Conservation (phyloP, 139 green algal species). For the Picochlorum costavermella region DNA sequence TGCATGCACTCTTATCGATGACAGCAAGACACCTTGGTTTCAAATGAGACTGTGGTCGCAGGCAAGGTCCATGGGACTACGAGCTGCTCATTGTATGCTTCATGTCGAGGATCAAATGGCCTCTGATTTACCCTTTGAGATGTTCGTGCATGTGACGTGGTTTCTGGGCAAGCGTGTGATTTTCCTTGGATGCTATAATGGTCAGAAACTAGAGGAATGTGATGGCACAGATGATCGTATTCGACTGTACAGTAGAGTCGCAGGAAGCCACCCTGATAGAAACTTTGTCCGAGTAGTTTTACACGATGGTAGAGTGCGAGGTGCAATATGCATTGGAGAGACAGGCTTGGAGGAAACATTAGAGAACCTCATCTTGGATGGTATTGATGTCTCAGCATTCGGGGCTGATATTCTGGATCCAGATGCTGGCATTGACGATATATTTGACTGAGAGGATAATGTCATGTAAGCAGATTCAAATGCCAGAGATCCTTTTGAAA, state of each 20-base stretch:
- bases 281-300: constrained; percentile 78
- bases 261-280: constrained; percentile 8
- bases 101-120: constrained; percentile 30
- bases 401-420: constrained; percentile 66
- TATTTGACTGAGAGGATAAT: constrained; percentile 57
- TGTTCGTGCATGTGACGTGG: constrained; percentile 78
- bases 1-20: constrained; percentile 27
- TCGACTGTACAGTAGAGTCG: constrained; percentile 43
- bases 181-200: constrained; percentile 82
- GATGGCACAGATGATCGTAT: constrained; percentile 43
- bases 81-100: constrained; percentile 61
- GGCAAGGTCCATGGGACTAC: constrained; percentile 54
- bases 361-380: constrained; percentile 82
- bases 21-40: constrained; percentile 48
- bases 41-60: constrained; percentile 76
- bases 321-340: constrained; percentile 71
- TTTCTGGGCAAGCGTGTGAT: constrained; percentile 79
- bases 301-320: constrained; percentile 53
- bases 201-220: constrained; percentile 60
- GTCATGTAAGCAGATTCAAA: too few relatives aligned
- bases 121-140: constrained; percentile 66
- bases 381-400: constrained; percentile 60
- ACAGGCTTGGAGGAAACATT: constrained; percentile 77
- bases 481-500: too few relatives aligned
- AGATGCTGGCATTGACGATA: constrained; percentile 62